Conservation (phyloP, 2,329 filamentous ascomycete genomes). For the Monilinia laxa region DNA sequence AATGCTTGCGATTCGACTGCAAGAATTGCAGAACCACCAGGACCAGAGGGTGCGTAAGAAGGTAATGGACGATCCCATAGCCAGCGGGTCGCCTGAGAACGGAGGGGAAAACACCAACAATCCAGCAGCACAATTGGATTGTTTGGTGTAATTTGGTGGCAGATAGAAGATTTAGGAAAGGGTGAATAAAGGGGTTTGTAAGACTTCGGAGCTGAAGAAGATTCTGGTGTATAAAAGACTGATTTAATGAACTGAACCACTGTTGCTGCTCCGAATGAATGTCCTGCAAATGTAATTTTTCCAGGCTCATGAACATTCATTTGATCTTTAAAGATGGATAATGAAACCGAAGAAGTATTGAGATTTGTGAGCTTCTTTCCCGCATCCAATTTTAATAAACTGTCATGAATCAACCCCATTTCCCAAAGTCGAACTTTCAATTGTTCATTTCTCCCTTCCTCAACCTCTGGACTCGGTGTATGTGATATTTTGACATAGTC, state of each 20-base stretch:
- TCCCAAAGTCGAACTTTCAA: constrained; percentile 78
- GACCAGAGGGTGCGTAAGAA: constrained; percentile 54
- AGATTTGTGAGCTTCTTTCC: constrained; percentile 53
- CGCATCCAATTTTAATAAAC: constrained; percentile 63
- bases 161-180: constrained; percentile 53
- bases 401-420: constrained; percentile 67
- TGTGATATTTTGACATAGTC: constrained; percentile 58
- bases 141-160: constrained; percentile 64
- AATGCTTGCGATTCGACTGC: constrained; percentile 76
- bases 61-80: constrained; percentile 75
- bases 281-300: constrained; percentile 71
- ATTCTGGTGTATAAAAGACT: constrained; percentile 61
- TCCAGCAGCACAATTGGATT: constrained; percentile 72
- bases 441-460: constrained; percentile 67
- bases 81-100: constrained; percentile 59
- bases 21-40: constrained; percentile 60
- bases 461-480: constrained; percentile 62
- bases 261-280: constrained; percentile 78
- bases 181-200: constrained; percentile 64
- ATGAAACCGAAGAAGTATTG: constrained; percentile 49
- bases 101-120: constrained; percentile 75
- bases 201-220: constrained; percentile 46
- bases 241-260: constrained; percentile 76
- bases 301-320: constrained; percentile 71
- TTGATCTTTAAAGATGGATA: constrained; percentile 59